These are phyloP conservation scores for Hortiboletus campestris DNA, from an alignment of 768 basidiomycete species.

Conservation along the genomic window DNA sequence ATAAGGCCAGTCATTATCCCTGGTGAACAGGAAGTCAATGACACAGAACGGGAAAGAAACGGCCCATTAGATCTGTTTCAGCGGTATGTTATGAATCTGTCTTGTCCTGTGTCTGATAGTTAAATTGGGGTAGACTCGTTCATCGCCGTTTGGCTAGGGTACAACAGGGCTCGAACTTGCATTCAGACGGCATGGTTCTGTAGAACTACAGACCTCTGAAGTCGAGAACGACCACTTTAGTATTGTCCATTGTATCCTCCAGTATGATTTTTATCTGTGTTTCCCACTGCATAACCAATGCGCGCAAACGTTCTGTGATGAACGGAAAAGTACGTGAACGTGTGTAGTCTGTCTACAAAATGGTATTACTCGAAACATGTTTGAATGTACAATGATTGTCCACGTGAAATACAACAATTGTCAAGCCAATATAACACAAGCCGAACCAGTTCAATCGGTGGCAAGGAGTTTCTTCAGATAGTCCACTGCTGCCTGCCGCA, in stretches of 20 bases:
- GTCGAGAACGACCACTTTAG: neutral
- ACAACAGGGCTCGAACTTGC: constrained; percentile 2
- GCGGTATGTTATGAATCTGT: constrained; percentile 20
- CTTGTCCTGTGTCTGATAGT: neutral
- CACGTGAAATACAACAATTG: constrained; percentile 2
- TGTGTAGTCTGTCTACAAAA: neutral
- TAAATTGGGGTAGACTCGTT: constrained; percentile 21
- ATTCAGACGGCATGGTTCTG: constrained; percentile 24
- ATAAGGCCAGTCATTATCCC: constrained; percentile 26
- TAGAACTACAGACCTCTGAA: constrained; percentile 4
- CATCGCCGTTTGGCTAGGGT: constrained; percentile 19
- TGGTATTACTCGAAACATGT: constrained; percentile 10
- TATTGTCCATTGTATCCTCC: neutral
- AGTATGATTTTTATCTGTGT: neutral
- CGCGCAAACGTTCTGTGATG: neutral
- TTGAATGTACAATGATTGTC: constrained; percentile 12
- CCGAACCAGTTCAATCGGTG: constrained; percentile 28
- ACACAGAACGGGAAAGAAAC: neutral
- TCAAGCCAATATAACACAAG: constrained; percentile 8
- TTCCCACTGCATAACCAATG: neutral
- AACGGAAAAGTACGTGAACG: neutral
- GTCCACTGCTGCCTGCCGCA: constrained; percentile 67
- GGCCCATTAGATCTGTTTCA: constrained; percentile 34
- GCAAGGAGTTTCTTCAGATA: constrained; percentile 68
- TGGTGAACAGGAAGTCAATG: constrained; percentile 3